A percentile compares a stretch with the other conserved stretches of the same genome.
Evolutionary conservation across 2,329 filamentous ascomycete genomes (phyloP).

Genomic region (Nemania diffusa): DNA sequence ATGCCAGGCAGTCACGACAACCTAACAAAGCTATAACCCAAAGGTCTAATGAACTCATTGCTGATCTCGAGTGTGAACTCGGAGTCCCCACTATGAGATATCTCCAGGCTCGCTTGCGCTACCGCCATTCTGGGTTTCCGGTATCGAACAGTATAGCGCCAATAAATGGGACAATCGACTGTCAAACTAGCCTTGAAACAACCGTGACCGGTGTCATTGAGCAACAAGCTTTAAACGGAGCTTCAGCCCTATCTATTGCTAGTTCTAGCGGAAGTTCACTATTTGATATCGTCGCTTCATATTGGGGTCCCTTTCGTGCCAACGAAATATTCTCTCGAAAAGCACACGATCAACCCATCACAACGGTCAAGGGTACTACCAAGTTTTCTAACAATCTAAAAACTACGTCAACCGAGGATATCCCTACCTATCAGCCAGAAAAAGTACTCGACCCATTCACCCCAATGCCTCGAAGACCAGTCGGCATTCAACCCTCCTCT

Average conservation of each 20-base stretch:
- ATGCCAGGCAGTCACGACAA: conserved; percentile 31
- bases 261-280: conserved; percentile 53
- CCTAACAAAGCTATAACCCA: conserved; percentile 36
- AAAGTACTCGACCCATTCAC: conserved; percentile 27
- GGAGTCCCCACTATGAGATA: conserved; percentile 61
- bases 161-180: conserved; percentile 50
- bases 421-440: background rate
- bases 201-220: conserved; percentile 62
- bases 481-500: conserved; percentile 29
- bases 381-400: conserved; percentile 2
- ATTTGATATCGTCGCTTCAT: conserved; percentile 57
- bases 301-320: conserved; percentile 61
- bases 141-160: conserved; percentile 43
- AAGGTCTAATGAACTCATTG: conserved; percentile 66
- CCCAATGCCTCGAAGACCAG: conserved; percentile 33
- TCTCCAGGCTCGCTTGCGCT: conserved; percentile 62
- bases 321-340: conserved; percentile 54
- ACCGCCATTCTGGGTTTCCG: conserved; percentile 67
- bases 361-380: background rate
- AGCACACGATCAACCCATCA: conserved; percentile 29
- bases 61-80: conserved; percentile 67
- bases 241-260: conserved; percentile 60
- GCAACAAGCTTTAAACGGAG: conserved; percentile 59
- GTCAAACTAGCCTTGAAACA: conserved; percentile 64
- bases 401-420: background rate